A percentile compares a stretch with the other conserved stretches of the same genome.
Conservation (phyloP, 2,329 filamentous ascomycete species). For the Aureobasidium subglaciale region DNA sequence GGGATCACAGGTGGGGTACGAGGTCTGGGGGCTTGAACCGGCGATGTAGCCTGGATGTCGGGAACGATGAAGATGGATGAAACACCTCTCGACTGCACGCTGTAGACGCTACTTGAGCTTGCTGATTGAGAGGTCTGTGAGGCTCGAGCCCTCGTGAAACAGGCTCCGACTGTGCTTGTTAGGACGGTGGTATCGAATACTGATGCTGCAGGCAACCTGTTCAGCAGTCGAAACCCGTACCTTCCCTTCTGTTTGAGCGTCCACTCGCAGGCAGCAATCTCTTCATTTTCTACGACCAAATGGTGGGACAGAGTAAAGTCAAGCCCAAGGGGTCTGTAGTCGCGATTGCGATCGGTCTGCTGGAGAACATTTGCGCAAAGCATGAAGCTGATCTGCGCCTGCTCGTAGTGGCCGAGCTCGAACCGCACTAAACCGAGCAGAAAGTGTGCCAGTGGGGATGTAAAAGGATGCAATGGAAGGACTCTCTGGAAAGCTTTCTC, state of each 20-base stretch:
- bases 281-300: constrained; percentile 5
- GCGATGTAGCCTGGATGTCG: not conserved
- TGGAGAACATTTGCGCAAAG: not conserved
- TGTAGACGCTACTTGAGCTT: not conserved
- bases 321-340: not conserved
- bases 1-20: not conserved
- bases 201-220: not conserved
- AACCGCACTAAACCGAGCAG: constrained; percentile 25
- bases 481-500: constrained; percentile 21
- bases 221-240: not conserved
- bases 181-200: not conserved
- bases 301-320: not conserved
- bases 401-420: constrained; percentile 19
- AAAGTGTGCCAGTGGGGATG: constrained; percentile 19
- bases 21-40: no score
- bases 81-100: not conserved
- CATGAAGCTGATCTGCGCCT: constrained; percentile 13
- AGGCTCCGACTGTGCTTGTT: not conserved
- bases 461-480: not conserved
- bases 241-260: not conserved
- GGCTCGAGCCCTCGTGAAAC: not conserved
- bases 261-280: constrained; percentile 1
- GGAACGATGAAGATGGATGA: not conserved
- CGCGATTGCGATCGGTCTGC: not conserved
- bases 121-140: not conserved